Evolutionary conservation across 2,329 filamentous ascomycete species (phyloP).

Genomic region (Basipetospora chlamydospora): DNA sequence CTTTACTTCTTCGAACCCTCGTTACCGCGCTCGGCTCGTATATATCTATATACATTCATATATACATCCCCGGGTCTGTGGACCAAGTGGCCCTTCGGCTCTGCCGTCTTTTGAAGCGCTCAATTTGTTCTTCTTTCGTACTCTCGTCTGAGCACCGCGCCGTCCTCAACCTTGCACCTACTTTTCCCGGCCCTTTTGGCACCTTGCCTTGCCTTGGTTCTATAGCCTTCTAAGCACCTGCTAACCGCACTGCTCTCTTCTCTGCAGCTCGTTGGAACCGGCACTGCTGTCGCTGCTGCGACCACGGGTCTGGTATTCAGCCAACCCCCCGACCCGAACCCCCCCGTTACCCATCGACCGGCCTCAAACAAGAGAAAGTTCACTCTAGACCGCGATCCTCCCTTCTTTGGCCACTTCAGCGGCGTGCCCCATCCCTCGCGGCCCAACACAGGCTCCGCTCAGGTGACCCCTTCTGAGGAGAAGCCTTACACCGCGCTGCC

Average conservation of each 20-base stretch:
- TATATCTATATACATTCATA: too few species aligned
- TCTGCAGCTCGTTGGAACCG: conserved; percentile 43
- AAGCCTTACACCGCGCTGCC: conserved; percentile 14
- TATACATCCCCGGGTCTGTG: too few species aligned
- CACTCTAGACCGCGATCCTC: conserved; percentile 20
- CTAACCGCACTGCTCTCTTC: conserved; percentile 4
- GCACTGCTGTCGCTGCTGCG: conserved; percentile 46
- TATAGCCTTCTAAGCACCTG: too few species aligned
- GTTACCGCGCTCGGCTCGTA: too few species aligned
- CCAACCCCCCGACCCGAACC: conserved; percentile 30
- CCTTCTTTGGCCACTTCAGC: conserved; percentile 13
- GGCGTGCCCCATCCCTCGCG: conserved; percentile 19
- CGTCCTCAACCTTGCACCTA: too few species aligned
- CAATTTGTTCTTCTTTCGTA: too few species aligned
- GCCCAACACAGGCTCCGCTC: conserved; percentile 27
- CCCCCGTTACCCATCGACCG: conserved; percentile 14
- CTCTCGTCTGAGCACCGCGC: too few species aligned
- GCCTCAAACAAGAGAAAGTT: conserved; percentile 12
- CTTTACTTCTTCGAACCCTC: neutral
- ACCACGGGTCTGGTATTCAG: conserved; percentile 45
- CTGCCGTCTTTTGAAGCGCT: too few species aligned
- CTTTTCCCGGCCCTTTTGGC: too few species aligned
- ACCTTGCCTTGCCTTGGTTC: too few species aligned
- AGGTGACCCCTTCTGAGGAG: conserved; percentile 17
- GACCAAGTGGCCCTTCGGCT: too few species aligned